Conservation (phyloP, 2,329 filamentous ascomycete species). For the Neonectria ditissima region DNA sequence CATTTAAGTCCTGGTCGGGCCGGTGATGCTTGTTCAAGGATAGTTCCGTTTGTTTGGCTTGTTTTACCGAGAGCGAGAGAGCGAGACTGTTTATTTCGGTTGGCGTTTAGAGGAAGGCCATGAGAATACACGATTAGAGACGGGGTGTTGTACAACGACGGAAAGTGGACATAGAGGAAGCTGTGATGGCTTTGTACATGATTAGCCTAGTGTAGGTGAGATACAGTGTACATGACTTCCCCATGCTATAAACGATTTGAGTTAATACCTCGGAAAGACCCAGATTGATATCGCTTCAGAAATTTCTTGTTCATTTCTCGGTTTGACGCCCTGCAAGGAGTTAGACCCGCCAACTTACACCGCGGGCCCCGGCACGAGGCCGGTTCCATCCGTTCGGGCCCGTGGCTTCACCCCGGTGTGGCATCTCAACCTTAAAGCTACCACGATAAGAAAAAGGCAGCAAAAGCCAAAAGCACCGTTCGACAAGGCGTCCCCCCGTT, state of each 20-base stretch:
- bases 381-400: conserved; percentile 11
- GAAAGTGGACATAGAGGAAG: neutral
- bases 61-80: neutral
- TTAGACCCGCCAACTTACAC: neutral
- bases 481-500: neutral
- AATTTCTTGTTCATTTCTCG: conserved; percentile 4
- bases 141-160: neutral
- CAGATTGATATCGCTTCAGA: neutral
- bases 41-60: neutral
- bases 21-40: conserved; percentile 33
- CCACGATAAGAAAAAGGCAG: conserved; percentile 12
- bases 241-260: conserved; percentile 1
- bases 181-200: neutral
- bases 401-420: conserved; percentile 14
- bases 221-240: conserved; percentile 8
- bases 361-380: neutral
- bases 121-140: neutral
- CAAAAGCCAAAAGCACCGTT: neutral
- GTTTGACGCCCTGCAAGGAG: neutral
- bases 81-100: neutral
- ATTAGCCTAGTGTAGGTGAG: neutral
- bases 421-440: neutral
- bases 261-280: neutral
- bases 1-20: conserved; percentile 49
- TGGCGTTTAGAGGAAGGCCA: neutral